Percentiles rank a stretch among this genome's conserved stretches.
Evolutionary conservation across 2,329 filamentous ascomycete genomes (phyloP).

Genomic region (Pseudocercospora eumusae): DNA sequence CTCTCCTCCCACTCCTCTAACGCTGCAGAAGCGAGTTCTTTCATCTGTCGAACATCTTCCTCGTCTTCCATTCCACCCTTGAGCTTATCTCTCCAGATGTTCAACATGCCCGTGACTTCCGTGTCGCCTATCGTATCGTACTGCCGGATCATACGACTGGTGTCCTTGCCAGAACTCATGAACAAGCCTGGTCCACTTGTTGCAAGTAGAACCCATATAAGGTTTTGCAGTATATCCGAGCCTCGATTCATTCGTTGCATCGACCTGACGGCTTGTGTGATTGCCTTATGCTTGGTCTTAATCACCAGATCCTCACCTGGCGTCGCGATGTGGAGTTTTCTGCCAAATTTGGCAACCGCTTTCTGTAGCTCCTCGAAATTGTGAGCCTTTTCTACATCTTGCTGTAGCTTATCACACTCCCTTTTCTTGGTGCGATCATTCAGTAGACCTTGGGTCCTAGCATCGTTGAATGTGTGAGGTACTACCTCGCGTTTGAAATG

Average conservation of each 20-base stretch:
- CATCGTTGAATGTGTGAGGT: slow-evolving; percentile 20
- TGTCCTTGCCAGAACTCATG: slow-evolving; percentile 41
- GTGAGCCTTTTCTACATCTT: slow-evolving; percentile 28
- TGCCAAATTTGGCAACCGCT: slow-evolving; percentile 30
- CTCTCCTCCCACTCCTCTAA: slow-evolving; percentile 26
- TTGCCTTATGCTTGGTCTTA: slow-evolving; percentile 25
- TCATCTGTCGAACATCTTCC: slow-evolving; percentile 34
- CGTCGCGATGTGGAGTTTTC: slow-evolving; percentile 33
- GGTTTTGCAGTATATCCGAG: slow-evolving; percentile 40
- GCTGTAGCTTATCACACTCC: slow-evolving; percentile 35
- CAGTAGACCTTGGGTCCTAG: slow-evolving; percentile 27
- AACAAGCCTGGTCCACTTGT: slow-evolving; percentile 33
- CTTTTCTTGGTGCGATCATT: slow-evolving; percentile 26
- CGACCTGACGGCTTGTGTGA: slow-evolving; percentile 29
- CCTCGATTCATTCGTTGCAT: slow-evolving; percentile 34
- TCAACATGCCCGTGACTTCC: slow-evolving; percentile 31
- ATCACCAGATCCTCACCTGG: slow-evolving; percentile 25
- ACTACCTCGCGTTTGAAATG: slow-evolving; percentile 34
- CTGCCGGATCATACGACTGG: slow-evolving; percentile 40
- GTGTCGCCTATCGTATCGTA: slow-evolving; percentile 31
- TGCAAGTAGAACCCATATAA: slow-evolving; percentile 40
- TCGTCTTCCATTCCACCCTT: slow-evolving; percentile 34
- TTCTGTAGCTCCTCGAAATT: slow-evolving; percentile 31
- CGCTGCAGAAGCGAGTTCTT: slow-evolving; percentile 30
- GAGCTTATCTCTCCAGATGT: slow-evolving; percentile 35